Evolutionary conservation across 1,139 yeast species (phyloP), one percentile per base, ranked within the genome.

Genomic region (Candida tropicalis): DNA sequence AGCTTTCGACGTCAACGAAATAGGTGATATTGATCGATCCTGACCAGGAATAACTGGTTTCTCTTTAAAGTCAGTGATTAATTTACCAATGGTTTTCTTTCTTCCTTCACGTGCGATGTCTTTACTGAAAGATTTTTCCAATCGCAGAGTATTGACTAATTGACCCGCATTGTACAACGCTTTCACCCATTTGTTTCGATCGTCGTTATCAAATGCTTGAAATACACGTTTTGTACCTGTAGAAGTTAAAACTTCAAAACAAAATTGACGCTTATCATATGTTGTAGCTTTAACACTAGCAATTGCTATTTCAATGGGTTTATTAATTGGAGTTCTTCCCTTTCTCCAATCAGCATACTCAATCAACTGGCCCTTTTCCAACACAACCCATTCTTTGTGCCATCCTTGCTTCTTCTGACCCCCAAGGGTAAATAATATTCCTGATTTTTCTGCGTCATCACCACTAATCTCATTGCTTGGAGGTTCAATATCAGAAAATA

Each of bases 361-460:
- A 41, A 75, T 73, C 29, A 88, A 66, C 48, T 75, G 77, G 1
- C 95, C 93, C 15, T 79, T 78, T 15, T 77, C 77, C 41, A 88
- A 68, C 0, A 83, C 89, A 1, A 89, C 88, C 95, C 96, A 87
- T 62, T 86, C 91, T 56, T 88, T 88, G 62, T 89, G 96, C 97
- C 96, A 89, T 2, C 88, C 87, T 25, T 79, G 81, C 53, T 84
- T 86, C 9, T 87, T 87, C 47, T 83, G 81, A 2, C 90, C 90
- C 2, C 88, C 84, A 31, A 82, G 69, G 0, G 87, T 80, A 71
- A 84, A 83, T 12, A 85, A 60, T 17, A 85, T 72, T 0, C 91
- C 91, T 37, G 73, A 62, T 46, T 66, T 68, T 43, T 70, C 74
- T 8, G 54, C 56, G 24, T 59, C 62, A 39, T 59, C 58, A 18